phyloP scores from a whole-genome alignment of 2,329 filamentous ascomycete genomes.

The Pyrenophora tritici-repentis region DNA sequence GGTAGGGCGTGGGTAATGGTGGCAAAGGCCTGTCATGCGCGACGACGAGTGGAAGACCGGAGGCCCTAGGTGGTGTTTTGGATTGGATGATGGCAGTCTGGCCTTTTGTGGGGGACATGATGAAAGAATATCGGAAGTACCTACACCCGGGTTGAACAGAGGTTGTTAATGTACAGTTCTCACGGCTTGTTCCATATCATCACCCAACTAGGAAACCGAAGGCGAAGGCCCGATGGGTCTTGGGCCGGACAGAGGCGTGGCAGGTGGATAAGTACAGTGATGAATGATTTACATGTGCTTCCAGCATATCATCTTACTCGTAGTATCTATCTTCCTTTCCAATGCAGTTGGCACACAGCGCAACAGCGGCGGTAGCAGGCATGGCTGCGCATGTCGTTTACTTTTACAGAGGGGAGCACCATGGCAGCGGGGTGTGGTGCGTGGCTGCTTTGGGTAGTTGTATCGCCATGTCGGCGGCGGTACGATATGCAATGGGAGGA shows the following conservation, averaged over 20 bases:
- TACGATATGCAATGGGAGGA: too few relatives aligned
- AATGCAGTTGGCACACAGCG: background rate
- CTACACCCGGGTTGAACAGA: too few relatives aligned
- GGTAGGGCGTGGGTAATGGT: background rate
- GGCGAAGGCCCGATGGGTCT: background rate
- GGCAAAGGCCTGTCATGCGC: background rate
- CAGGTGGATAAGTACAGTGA: background rate
- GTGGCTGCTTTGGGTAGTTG: background rate
- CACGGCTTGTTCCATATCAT: background rate
- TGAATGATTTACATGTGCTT: background rate
- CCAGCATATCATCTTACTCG: background rate
- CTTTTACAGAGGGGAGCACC: background rate
- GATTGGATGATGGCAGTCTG: background rate
- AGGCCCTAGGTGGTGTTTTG: background rate
- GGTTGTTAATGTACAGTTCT: background rate
- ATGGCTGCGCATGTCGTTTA: background rate
- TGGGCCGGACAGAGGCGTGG: background rate
- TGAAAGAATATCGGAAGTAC: too few relatives aligned
- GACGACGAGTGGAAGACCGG: background rate
- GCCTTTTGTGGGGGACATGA: background rate
- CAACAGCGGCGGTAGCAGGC: background rate
- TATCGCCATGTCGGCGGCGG: background rate
- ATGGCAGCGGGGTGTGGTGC: background rate
- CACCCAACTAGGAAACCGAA: slow-evolving; percentile 1
- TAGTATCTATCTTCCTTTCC: background rate